phyloP scores from a whole-genome alignment of 768 basidiomycete species.

The Suillus luteus region DNA sequence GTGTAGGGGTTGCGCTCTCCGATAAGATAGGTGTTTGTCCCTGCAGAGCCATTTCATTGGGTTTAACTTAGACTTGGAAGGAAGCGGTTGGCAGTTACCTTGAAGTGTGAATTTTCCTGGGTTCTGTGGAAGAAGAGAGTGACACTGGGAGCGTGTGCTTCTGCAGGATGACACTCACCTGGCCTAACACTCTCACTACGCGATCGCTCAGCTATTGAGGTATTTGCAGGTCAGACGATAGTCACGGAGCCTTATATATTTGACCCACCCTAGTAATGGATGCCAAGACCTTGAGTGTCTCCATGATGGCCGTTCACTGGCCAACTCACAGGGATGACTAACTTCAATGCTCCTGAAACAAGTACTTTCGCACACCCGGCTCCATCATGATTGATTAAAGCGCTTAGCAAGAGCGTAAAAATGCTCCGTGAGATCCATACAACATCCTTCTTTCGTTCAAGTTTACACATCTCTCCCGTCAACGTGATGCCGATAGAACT shows the following conservation, averaged over 20 bases:
- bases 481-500: not conserved
- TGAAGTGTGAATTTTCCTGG: slow-evolving; percentile 89
- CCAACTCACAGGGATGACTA: not conserved
- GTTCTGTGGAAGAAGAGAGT: slow-evolving; percentile 50
- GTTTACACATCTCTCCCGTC: not conserved
- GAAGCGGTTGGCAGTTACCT: slow-evolving; percentile 43
- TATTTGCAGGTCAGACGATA: slow-evolving; percentile 9
- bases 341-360: not conserved
- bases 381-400: too few species aligned
- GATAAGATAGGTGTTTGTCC: slow-evolving; percentile 89
- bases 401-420: not conserved
- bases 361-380: not conserved
- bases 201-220: slow-evolving; percentile 60
- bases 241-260: not conserved
- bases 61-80: not conserved
- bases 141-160: not conserved
- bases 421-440: not conserved
- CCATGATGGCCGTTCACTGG: slow-evolving; percentile 39
- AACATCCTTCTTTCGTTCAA: not conserved
- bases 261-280: slow-evolving; percentile 53
- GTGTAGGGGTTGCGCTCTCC: slow-evolving; percentile 71
- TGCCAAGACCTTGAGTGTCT: slow-evolving; percentile 51
- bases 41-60: slow-evolving; percentile 36
- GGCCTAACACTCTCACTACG: slow-evolving; percentile 71
- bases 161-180: slow-evolving; percentile 47